Conservation (phyloP, 371 early-diverging fungal species). For the Mucor irregularis region DNA sequence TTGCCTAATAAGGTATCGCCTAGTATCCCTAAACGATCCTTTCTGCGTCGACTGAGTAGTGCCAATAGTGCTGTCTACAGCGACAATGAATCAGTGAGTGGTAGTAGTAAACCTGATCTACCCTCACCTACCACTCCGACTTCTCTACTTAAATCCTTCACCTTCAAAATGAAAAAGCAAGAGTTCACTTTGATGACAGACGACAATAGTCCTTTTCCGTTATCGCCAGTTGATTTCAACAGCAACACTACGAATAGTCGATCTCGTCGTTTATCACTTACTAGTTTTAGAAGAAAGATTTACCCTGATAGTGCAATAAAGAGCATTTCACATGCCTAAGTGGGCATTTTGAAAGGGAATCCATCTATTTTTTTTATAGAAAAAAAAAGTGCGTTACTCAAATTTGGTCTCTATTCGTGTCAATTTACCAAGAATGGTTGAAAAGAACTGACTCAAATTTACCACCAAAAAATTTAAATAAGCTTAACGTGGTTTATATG, state of each 20-base stretch:
- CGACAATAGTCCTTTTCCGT: too few relatives aligned
- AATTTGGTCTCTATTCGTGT: background rate
- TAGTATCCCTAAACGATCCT: background rate
- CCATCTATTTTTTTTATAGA: too few relatives aligned
- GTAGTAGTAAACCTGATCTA: background rate
- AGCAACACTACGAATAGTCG: background rate
- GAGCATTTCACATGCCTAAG: background rate
- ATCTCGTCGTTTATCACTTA: background rate
- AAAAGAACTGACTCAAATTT: constrained; percentile 4
- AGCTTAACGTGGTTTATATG: background rate
- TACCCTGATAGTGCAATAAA: background rate
- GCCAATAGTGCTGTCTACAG: background rate
- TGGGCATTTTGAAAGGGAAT: too few relatives aligned
- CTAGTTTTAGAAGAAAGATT: background rate
- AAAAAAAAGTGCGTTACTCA: background rate
- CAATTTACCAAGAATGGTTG: constrained; percentile 4
- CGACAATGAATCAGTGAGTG: background rate
- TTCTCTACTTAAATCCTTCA: constrained; percentile 8
- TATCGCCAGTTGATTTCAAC: background rate
- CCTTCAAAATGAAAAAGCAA: constrained; percentile 7
- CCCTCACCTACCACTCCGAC: background rate
- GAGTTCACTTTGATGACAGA: background rate
- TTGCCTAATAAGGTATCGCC: too few relatives aligned
- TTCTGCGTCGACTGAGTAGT: constrained; percentile 8
- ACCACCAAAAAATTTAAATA: background rate